Evolutionary conservation across 192 early-diverging fungal genomes (phyloP).

Genomic region (Coemansia sp.): DNA sequence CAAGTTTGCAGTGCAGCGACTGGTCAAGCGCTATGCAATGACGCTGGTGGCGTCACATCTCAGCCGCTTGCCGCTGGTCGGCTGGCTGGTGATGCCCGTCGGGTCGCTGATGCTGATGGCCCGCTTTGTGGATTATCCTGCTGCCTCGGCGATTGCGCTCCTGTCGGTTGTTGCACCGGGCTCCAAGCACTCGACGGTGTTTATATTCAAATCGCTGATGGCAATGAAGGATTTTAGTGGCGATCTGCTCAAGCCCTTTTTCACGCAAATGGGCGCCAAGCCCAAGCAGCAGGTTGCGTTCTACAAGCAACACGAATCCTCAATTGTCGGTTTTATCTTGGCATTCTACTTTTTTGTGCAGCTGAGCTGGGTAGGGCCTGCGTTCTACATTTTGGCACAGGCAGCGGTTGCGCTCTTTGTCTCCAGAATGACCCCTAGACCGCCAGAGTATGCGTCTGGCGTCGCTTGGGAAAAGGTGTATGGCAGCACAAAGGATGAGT

Average conservation of each 20-base stretch:
- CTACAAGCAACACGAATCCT: conserved; percentile 40
- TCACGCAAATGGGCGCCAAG: conserved; percentile 40
- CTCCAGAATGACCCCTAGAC: conserved; percentile 21
- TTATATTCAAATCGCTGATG: conserved; percentile 51
- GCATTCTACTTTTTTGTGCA: conserved; percentile 50
- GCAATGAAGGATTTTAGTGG: conserved; percentile 50
- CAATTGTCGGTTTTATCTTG: conserved; percentile 42
- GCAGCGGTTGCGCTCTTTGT: conserved; percentile 49
- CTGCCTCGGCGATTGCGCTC: conserved; percentile 20
- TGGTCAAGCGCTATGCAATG: conserved; percentile 43
- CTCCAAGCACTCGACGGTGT: conserved; percentile 26
- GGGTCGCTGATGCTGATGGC: conserved; percentile 43
- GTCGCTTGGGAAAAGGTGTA: conserved; percentile 23
- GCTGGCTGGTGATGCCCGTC: conserved; percentile 43
- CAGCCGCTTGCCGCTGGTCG: conserved; percentile 30
- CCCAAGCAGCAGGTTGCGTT: conserved; percentile 42
- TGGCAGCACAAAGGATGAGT: conserved; percentile 3
- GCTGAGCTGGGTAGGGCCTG: conserved; percentile 50
- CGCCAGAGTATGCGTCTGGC: conserved; percentile 33
- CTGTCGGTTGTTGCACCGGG: conserved; percentile 29
- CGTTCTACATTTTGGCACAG: conserved; percentile 47
- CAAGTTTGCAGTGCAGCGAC: conserved; percentile 32
- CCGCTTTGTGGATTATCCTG: conserved; percentile 45
- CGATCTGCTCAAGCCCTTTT: conserved; percentile 45
- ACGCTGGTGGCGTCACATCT: conserved; percentile 31